A percentile compares a stretch with the other conserved stretches of the same genome.
These are phyloP conservation scores for Monosporozyma siamensis DNA, from an alignment of 805 yeast species.

Conservation along the genomic window DNA sequence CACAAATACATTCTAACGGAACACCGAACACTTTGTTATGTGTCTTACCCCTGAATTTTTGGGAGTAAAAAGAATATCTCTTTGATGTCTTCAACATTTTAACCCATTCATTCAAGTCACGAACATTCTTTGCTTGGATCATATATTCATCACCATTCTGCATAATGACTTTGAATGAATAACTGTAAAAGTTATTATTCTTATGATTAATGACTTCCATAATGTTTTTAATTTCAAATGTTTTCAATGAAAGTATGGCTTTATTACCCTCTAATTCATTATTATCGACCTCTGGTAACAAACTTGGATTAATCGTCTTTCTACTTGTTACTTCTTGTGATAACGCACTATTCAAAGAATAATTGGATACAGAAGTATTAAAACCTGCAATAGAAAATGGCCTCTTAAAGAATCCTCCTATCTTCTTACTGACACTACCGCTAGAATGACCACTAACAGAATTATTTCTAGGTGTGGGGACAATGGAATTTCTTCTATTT, in stretches of 20 bases:
- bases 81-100: conserved; percentile 33
- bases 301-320: conserved; percentile 34
- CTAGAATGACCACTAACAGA: conserved; percentile 13
- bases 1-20: conserved; percentile 69
- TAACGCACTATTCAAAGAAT: conserved; percentile 21
- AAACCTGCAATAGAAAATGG: conserved; percentile 49
- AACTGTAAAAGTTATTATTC: conserved; percentile 14
- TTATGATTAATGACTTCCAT: conserved; percentile 31
- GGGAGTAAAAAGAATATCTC: conserved; percentile 36
- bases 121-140: conserved; percentile 55
- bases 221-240: conserved; percentile 34
- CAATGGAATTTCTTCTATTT: conserved; percentile 22
- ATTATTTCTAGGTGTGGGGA: conserved; percentile 16
- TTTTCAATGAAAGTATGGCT: conserved; percentile 39
- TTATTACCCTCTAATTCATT: conserved; percentile 37
- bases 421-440: conserved; percentile 33
- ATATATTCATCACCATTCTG: conserved; percentile 45
- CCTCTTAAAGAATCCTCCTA: conserved; percentile 54
- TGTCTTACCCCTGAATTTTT: conserved; percentile 32
- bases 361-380: conserved; percentile 23
- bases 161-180: conserved; percentile 35
- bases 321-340: conserved; percentile 32
- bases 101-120: conserved; percentile 71
- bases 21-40: conserved; percentile 69
- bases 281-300: conserved; percentile 47